A percentile compares a stretch with the other conserved stretches of the same genome.
Evolutionary conservation across 2,329 filamentous ascomycete genomes (phyloP).

Genomic region (Aspergillus sp.): DNA sequence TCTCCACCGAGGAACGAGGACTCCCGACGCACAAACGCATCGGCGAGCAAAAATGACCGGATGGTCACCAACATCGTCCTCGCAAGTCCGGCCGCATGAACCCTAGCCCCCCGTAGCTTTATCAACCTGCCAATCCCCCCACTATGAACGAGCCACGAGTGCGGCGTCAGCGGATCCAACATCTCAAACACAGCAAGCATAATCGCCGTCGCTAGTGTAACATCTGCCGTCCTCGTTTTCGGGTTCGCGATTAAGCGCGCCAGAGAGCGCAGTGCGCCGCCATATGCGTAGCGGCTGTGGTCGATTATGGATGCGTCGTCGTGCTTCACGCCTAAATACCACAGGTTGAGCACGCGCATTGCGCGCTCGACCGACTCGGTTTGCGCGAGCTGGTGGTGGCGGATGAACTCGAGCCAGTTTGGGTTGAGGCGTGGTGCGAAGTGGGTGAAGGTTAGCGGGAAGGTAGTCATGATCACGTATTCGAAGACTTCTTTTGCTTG

Average conservation of each 20-base stretch:
- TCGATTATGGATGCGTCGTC: conserved; percentile 14
- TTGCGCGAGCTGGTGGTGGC: conserved; percentile 8
- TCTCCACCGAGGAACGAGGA: conserved; percentile 19
- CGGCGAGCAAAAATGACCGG: conserved; percentile 20
- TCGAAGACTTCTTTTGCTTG: conserved; percentile 19
- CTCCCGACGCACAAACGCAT: conserved; percentile 17
- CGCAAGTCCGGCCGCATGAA: conserved; percentile 16
- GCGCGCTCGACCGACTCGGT: conserved; percentile 10
- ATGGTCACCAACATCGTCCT: conserved; percentile 22
- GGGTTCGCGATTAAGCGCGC: conserved; percentile 12
- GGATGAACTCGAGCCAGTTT: conserved; percentile 22
- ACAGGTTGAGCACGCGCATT: conserved; percentile 14
- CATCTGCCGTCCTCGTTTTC: conserved; percentile 11
- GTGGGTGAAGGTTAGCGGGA: conserved; percentile 16
- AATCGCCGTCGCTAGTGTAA: conserved; percentile 19
- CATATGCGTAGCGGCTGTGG: conserved; percentile 21
- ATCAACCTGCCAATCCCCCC: conserved; percentile 18
- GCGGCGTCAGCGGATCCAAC: conserved; percentile 14
- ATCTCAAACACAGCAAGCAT: conserved; percentile 21
- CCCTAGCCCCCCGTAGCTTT: conserved; percentile 15
- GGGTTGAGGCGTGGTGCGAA: conserved; percentile 17
- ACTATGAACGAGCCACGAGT: conserved; percentile 23
- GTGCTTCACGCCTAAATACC: conserved; percentile 17
- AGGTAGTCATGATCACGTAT: conserved; percentile 17
- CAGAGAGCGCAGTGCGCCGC: conserved; percentile 14